Base-by-base conservation (phyloP, 2,329 filamentous ascomycete genomes). In the Diaporthe caulivora region DNA sequence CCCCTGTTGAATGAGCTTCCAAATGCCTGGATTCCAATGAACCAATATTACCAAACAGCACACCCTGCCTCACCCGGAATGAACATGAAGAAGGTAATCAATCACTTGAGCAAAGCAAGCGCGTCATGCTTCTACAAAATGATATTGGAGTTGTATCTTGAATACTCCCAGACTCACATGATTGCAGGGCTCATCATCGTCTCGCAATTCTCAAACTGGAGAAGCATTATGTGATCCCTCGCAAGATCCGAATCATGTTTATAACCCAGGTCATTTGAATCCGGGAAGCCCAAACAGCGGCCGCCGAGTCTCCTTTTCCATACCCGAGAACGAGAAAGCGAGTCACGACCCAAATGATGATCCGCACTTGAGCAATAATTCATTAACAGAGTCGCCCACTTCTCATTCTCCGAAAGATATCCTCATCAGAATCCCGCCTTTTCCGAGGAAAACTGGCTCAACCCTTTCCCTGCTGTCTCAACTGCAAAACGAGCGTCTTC, bases 291-390 rank as follows among this genome's bases (percentile, higher is more conserved):
- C 54, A 57, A 37, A 10, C 29, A 37, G 29, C 18, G 18, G 29
- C 18, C 54, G 31, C 18, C 54, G 54, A n/a, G 54, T 57, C n/a
- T 57, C 54, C 8, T 57, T 57, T 57, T 37, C 53, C 13, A 55
- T 55, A 34, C 53, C 53, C 15, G 53, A 55, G 53, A 31, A 55
- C 29, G 26, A 31, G 6, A 2, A 40, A 8, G 17, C 53, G 18
- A 15, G 18, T 37, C 54, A n/a, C n/a, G 34, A 31, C 34, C 54
- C 54, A 8, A 37, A 57, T 10, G 18, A 31, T 11, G 29, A 29
- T 21, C 18, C 31, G 3, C 17, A 31, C 54, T 37, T 21, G 29
- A 11, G 31, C 29, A n/a, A n/a, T 18, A 37, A 57, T 57, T 18
- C 54, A 34, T 37, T 55, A 31, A 57, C 54, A 15, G 29, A 57